Percentiles rank a stretch among this genome's conserved stretches.
These are phyloP conservation scores for Juncus inflexus DNA, from an alignment of 176 grass and related monocot genomes.

Conservation along the genomic window DNA sequence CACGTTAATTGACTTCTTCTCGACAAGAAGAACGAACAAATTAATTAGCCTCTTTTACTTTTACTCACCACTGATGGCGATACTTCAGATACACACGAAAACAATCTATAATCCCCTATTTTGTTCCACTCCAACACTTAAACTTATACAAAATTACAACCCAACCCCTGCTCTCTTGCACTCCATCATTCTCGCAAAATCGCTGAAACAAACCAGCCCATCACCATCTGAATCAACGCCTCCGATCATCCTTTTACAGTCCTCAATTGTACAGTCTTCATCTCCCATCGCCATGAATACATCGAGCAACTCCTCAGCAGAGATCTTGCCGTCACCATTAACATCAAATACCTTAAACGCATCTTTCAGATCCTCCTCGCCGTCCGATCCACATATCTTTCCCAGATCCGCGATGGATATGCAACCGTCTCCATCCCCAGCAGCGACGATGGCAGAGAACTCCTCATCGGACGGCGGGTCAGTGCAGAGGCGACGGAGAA, in stretches of 20 bases:
- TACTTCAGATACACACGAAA: too few relatives aligned
- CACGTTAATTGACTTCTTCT: too few relatives aligned
- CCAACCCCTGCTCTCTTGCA: not conserved
- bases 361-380: slow-evolving; percentile 53
- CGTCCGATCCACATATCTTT: slow-evolving; percentile 14
- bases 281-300: slow-evolving; percentile 50
- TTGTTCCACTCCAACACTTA: slow-evolving; percentile 7
- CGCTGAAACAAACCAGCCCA: slow-evolving; percentile 76
- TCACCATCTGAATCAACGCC: slow-evolving; percentile 72
- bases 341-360: slow-evolving; percentile 88
- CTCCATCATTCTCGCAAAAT: slow-evolving; percentile 91
- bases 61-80: too few relatives aligned
- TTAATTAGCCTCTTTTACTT: too few relatives aligned
- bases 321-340: slow-evolving; percentile 86
- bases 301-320: slow-evolving; percentile 76
- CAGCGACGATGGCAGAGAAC: slow-evolving; percentile 55
- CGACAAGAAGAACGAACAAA: too few relatives aligned
- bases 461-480: slow-evolving; percentile 57
- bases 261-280: slow-evolving; percentile 64
- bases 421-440: slow-evolving; percentile 42
- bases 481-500: slow-evolving; percentile 60
- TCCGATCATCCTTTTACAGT: slow-evolving; percentile 89
- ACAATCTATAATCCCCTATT: too few relatives aligned
- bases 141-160: slow-evolving; percentile 17
- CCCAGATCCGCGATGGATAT: slow-evolving; percentile 34